A percentile compares a stretch with the other conserved stretches of the same genome.
Evolutionary conservation across 495 filamentous ascomycete species (phyloP).

Genomic region (Talaromyces stipitatus): DNA sequence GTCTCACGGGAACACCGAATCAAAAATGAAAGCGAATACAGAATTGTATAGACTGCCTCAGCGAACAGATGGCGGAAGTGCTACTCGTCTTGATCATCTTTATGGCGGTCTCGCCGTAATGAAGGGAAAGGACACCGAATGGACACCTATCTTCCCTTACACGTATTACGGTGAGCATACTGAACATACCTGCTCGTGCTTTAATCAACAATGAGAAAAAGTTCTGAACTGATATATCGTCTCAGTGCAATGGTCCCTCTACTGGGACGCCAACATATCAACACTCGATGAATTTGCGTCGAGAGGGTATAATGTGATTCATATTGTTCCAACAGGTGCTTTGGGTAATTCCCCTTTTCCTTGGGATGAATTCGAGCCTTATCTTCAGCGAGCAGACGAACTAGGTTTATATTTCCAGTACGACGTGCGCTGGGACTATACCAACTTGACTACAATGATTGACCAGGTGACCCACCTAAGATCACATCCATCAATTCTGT

Average conservation of each 20-base stretch:
- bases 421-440: slow-evolving; percentile 54
- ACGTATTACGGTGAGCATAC: slow-evolving; percentile 59
- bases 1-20: slow-evolving; percentile 21
- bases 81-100: slow-evolving; percentile 55
- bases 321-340: slow-evolving; percentile 34
- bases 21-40: slow-evolving; percentile 31
- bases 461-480: slow-evolving; percentile 45
- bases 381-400: slow-evolving; percentile 47
- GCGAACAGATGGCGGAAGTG: slow-evolving; percentile 47
- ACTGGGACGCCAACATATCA: neutral
- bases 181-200: slow-evolving; percentile 26
- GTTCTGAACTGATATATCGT: slow-evolving; percentile 1
- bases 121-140: slow-evolving; percentile 32
- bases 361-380: slow-evolving; percentile 31
- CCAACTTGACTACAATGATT: slow-evolving; percentile 44
- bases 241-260: slow-evolving; percentile 8
- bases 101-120: slow-evolving; percentile 42
- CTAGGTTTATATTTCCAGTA: slow-evolving; percentile 57
- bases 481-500: slow-evolving; percentile 46
- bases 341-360: slow-evolving; percentile 18
- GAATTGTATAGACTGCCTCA: slow-evolving; percentile 47
- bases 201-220: slow-evolving; percentile 16
- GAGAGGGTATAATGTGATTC: slow-evolving; percentile 47
- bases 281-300: slow-evolving; percentile 19
- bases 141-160: slow-evolving; percentile 51